A percentile compares a stretch with the other conserved stretches of the same genome.
Evolutionary conservation across 1,139 yeast species (phyloP).

Genomic region (Hyphopichia fennica): DNA sequence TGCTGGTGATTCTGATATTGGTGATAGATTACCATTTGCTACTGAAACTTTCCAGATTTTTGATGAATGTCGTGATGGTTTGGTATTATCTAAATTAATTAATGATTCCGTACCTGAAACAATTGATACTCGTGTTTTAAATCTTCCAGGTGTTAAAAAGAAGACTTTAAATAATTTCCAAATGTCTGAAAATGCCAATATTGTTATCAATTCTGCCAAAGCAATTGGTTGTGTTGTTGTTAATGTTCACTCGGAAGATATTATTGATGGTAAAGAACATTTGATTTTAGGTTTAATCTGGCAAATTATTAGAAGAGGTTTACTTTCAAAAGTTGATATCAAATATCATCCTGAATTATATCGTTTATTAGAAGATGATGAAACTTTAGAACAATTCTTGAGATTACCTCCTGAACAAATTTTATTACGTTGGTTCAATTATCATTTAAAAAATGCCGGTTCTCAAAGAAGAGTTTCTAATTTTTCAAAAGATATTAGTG

Average conservation of each 20-base stretch:
- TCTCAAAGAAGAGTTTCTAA: conserved; percentile 84
- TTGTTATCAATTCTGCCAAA: conserved; percentile 96
- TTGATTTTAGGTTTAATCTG: conserved; percentile 92
- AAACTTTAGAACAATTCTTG: conserved; percentile 92
- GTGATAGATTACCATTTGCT: conserved; percentile 85
- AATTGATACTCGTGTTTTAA: conserved; percentile 95
- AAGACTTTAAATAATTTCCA: conserved; percentile 91
- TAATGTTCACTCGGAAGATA: conserved; percentile 95
- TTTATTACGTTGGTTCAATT: conserved; percentile 94
- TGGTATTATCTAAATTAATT: conserved; percentile 87
- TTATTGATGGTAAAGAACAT: conserved; percentile 96
- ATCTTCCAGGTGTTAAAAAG: conserved; percentile 71
- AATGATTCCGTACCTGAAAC: conserved; percentile 98
- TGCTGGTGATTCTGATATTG: conserved; percentile 87
- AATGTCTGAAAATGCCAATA: conserved; percentile 95
- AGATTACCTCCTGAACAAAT: conserved; percentile 98
- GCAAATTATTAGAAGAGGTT: conserved; percentile 97
- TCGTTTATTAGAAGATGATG: conserved; percentile 92
- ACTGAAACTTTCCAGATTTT: conserved; percentile 93
- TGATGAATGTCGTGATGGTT: conserved; percentile 95
- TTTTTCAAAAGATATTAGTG: conserved; percentile 84
- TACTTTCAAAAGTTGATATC: conserved; percentile 91
- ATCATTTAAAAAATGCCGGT: conserved; percentile 91
- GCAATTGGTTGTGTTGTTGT: conserved; percentile 99
- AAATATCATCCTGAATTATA: conserved; percentile 95